phyloP scores from a whole-genome alignment of 257 asterid species.

The Jacaranda mimosifolia region DNA sequence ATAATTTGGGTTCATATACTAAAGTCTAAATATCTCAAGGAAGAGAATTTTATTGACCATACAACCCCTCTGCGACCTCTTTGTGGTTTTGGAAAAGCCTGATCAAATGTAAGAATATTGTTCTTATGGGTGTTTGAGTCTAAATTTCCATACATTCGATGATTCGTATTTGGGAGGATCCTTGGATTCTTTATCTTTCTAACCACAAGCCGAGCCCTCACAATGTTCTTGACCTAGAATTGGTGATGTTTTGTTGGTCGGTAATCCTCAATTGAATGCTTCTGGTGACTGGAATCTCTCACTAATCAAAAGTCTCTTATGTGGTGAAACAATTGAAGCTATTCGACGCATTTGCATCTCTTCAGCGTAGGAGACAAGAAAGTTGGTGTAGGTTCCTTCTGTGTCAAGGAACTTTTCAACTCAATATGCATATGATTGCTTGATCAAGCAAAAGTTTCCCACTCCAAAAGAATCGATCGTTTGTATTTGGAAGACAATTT shows the following conservation, averaged over 20 bases:
- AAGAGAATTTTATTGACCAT: accelerated
- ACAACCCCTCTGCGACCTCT: too few species aligned
- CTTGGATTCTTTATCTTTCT: neutral
- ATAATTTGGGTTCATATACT: neutral
- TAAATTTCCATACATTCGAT: neutral
- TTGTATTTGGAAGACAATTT: too few species aligned
- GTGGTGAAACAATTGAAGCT: neutral
- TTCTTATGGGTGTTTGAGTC: neutral
- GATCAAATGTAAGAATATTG: too few species aligned
- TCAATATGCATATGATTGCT: neutral
- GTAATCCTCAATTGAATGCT: too few species aligned
- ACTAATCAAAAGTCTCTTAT: neutral
- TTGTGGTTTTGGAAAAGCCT: neutral
- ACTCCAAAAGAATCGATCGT: too few species aligned
- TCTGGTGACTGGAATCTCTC: too few species aligned
- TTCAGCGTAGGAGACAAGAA: neutral
- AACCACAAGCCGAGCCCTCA: too few species aligned
- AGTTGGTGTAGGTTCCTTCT: neutral
- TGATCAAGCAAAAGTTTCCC: too few species aligned
- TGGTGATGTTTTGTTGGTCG: neutral
- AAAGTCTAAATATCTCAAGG: neutral
- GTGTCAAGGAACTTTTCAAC: neutral
- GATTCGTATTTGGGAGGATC: neutral
- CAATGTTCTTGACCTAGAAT: too few species aligned
- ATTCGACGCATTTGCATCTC: neutral